Evolutionary conservation across 345 rosid species (phyloP), one percentile per base, ranked within the genome.

Genomic region (Abelmoschus esculentus): DNA sequence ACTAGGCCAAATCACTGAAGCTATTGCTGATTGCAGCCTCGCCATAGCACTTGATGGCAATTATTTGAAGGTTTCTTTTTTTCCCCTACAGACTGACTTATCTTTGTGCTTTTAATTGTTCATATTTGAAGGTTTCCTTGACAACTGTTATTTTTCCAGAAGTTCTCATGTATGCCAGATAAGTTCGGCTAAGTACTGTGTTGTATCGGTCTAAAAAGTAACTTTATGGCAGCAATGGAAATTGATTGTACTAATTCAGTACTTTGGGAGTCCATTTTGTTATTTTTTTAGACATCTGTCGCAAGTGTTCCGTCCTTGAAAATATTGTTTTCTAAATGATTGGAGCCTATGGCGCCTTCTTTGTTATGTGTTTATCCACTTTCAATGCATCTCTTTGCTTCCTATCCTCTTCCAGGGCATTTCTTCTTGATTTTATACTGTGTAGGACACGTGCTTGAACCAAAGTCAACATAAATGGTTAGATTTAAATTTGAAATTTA

Each of bases 21-120:
- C 98, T 65, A 88, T 89, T 79, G 93, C 99, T 47, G 99, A 95
- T 75, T 95, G 99, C 91, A 91, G 90, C 83, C 87, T 95, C 59
- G 96, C 97, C 72, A 87, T 90, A 72, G 98, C 99, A 74, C 91
- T 95, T 55, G 90, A 91, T 83, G 83, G 84, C 70, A 91, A 80
- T 70, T 95, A 91, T 84, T 70, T 77, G 61, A 95, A 95, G 99
- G 99, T 95, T 72, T 49, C 70, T 72, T 46, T 2, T 2, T 4
- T 1, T 1, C 36, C 32, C 14, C 58, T 74, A 76, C 29, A 13
- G 46, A 67, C 69, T 36, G 15, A 57, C 32, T 40, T 49, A 32
- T 66, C 32, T 42, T 32, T 4, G 12, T 36, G 10, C 14, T 7
- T 55, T 29, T 57, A 29, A 2, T 29, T 29, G 32, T 29, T 29